A percentile compares a stretch with the other conserved stretches of the same genome.
phyloP scores from a whole-genome alignment of 2,329 filamentous ascomycete species.

The Colletotrichum sp. region DNA sequence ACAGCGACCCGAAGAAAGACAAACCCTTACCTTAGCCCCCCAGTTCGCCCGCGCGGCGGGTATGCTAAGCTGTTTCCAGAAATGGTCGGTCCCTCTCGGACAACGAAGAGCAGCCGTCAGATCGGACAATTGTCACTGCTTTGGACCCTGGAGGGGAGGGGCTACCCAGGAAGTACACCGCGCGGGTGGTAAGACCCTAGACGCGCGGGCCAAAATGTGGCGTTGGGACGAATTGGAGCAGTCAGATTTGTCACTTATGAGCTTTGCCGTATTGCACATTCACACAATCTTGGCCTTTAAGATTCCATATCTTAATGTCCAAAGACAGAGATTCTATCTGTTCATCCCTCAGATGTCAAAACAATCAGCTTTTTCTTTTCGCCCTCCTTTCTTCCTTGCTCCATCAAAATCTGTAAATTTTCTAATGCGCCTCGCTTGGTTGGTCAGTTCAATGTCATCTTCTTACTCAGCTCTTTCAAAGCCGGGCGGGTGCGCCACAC shows the following conservation, averaged over 20 bases:
- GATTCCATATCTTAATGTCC: neutral
- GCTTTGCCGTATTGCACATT: neutral
- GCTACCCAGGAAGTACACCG: neutral
- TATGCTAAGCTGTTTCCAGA: conserved; percentile 7
- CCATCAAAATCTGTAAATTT: neutral
- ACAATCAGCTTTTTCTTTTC: neutral
- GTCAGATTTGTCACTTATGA: neutral
- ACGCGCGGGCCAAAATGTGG: neutral
- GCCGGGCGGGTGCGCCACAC: neutral
- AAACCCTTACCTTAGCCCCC: neutral
- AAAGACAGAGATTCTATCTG: neutral
- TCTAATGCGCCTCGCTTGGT: neutral
- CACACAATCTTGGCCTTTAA: neutral
- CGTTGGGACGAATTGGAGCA: neutral
- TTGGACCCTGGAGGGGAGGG: neutral
- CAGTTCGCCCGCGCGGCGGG: conserved; percentile 8
- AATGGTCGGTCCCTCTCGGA: neutral
- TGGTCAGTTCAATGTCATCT: neutral
- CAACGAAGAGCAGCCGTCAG: neutral
- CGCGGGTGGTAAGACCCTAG: neutral
- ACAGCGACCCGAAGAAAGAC: neutral
- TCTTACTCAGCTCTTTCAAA: conserved; percentile 18
- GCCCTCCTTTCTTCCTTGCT: neutral
- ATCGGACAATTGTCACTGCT: neutral
- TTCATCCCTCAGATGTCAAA: accelerated